A percentile compares a stretch with the other conserved stretches of the same genome.
These are phyloP conservation scores for Candolleomyces eurysporus DNA, from an alignment of 768 basidiomycete species.

Conservation along the genomic window DNA sequence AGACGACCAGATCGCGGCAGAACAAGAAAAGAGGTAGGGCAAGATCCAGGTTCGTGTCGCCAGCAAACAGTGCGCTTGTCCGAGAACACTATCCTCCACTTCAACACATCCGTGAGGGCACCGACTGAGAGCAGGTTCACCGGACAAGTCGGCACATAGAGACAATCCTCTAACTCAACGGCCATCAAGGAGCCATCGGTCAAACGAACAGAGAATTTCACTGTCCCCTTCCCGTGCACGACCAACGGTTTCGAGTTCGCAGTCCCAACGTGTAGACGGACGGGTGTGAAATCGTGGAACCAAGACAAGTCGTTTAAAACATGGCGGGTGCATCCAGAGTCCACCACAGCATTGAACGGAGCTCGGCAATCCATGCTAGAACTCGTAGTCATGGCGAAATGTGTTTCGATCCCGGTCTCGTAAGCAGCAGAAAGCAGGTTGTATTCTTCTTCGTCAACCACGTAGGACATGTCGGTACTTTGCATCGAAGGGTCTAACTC, in stretches of 20 bases:
- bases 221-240: slow-evolving; percentile 11
- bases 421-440: too few species aligned
- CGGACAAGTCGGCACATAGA: slow-evolving; percentile 20
- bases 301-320: slow-evolving; percentile 11
- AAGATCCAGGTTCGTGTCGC: neutral
- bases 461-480: too few species aligned
- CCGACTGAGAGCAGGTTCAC: slow-evolving; percentile 23
- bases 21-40: neutral
- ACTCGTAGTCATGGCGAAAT: too few species aligned
- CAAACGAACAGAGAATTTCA: neutral
- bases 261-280: slow-evolving; percentile 11
- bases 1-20: neutral
- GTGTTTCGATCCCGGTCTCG: too few species aligned
- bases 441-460: too few species aligned
- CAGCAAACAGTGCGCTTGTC: neutral
- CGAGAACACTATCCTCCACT: neutral
- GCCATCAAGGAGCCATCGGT: slow-evolving; percentile 4
- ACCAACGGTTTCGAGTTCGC: slow-evolving; percentile 18
- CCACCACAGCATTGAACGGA: slow-evolving; percentile 13
- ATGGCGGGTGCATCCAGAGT: slow-evolving; percentile 21
- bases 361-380: too few species aligned
- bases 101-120: slow-evolving; percentile 5
- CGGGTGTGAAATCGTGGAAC: slow-evolving; percentile 17
- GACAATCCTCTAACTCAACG: slow-evolving; percentile 17
- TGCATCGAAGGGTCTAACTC: too few species aligned